Base-by-base conservation (phyloP, 1,139 yeast species). In the Diutina catenulata region DNA sequence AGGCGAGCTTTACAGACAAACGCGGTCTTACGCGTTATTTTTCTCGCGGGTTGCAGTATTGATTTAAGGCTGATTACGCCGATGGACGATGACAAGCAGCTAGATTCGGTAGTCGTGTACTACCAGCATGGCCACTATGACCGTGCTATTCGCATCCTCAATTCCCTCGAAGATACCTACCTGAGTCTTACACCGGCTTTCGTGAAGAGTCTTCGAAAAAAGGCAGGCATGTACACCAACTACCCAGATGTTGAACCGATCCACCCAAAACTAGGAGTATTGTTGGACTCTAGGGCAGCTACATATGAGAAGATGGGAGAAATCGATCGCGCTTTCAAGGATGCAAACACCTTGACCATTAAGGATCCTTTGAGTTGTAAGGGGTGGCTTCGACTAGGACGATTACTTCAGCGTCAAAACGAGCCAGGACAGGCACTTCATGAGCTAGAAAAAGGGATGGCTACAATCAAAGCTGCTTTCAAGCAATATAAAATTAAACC, bases 401-500 rank as follows among this genome's bases (percentile, higher is more conserved):
- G 21, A 31, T 13, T 31, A n/a, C 11, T 10, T 9, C 14, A 13
- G 10, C n/a, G 21, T 18, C n/a, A 5, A 14, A 15, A 15, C n/a
- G 19, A 31, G 11, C 2, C 10, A 5, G 3, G 9, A 11, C 2
- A 7, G n/a, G 35, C 35, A 2, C 5, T n/a, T 13, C 14, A 21
- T 3, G 21, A 18, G 7, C 21, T 11, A 13, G 10, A 18, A 8
- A 21, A 20, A 9, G 35, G 35, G 6, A 20, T 31, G 3, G 25
- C 20, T 5, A 31, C 23, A n/a, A 21, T 31, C 24, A 31, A 31
- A 15, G 11, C 15, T 6, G 35, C 25, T 7, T 31, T 31, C 16
- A 31, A 31, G 6, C 35, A n/a, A 5, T 9, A 21, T 25, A 31
- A 31, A 19, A 21, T 31, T 13, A 31, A 31, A n/a, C 35, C 35